A percentile compares a stretch with the other conserved stretches of the same genome.
Conservation (phyloP, 768 basidiomycete species). For the Gymnopilus junonius region DNA sequence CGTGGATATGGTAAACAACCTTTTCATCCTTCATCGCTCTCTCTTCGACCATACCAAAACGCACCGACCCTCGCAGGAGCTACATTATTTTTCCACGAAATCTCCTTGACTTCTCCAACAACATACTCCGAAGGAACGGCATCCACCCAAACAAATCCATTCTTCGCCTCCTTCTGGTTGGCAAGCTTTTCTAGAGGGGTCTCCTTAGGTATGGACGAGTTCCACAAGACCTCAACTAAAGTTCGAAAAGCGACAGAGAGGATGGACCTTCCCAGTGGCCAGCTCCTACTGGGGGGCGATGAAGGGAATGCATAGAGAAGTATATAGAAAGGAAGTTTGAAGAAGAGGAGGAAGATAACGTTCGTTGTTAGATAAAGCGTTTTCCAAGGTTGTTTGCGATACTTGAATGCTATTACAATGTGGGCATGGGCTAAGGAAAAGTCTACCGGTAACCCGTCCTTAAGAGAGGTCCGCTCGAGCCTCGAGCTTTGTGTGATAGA, state of each 20-base stretch:
- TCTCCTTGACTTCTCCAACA: not conserved
- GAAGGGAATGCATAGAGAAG: not conserved
- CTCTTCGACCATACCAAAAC: slow-evolving; percentile 7
- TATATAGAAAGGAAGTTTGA: slow-evolving; percentile 4
- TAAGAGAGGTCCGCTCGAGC: not conserved
- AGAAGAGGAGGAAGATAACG: not conserved
- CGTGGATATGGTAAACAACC: slow-evolving; percentile 7
- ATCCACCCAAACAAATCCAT: slow-evolving; percentile 8
- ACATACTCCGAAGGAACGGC: not conserved
- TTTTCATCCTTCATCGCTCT: not conserved
- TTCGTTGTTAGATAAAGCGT: not conserved
- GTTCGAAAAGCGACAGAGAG: not conserved
- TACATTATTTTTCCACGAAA: not conserved
- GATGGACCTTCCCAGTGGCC: slow-evolving; percentile 3
- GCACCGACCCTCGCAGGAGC: not conserved
- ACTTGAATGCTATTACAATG: not conserved
- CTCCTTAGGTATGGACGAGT: not conserved
- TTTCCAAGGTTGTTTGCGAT: slow-evolving; percentile 6
- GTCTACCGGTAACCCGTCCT: not conserved
- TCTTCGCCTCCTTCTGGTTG: not conserved
- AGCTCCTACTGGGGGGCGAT: slow-evolving; percentile 2
- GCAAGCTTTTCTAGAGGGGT: not conserved
- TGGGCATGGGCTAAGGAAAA: not conserved
- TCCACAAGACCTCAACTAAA: not conserved
- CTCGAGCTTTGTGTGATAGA: not conserved